These are phyloP conservation scores for Areca catechu DNA, from an alignment of 176 grass and related monocot genomes.

Conservation along the genomic window DNA sequence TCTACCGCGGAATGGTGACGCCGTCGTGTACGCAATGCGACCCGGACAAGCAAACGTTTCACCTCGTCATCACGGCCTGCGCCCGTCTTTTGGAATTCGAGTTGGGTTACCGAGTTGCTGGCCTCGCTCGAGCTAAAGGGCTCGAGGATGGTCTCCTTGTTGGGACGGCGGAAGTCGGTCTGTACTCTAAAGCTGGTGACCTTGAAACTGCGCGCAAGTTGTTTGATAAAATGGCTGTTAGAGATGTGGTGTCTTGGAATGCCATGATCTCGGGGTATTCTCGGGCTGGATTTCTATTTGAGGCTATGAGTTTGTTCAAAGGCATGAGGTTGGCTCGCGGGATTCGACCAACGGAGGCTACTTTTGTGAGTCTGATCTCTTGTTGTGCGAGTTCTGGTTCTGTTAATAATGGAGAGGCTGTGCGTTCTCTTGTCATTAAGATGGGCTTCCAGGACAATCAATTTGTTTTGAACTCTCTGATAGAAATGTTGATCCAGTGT, in stretches of 20 bases:
- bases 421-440: slow-evolving; percentile 32
- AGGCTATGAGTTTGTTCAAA: slow-evolving; percentile 29
- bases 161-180: slow-evolving; percentile 35
- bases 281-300: slow-evolving; percentile 8
- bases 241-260: slow-evolving; percentile 46
- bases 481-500: slow-evolving; percentile 37
- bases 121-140: neutral
- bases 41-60: slow-evolving; percentile 45
- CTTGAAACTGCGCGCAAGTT: slow-evolving; percentile 27
- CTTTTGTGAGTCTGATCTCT: slow-evolving; percentile 48
- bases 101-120: slow-evolving; percentile 3
- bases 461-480: slow-evolving; percentile 41
- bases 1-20: slow-evolving; percentile 33
- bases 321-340: slow-evolving; percentile 25
- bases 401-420: slow-evolving; percentile 5
- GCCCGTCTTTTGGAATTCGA: slow-evolving; percentile 20
- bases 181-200: slow-evolving; percentile 26
- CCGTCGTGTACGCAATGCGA: neutral
- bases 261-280: slow-evolving; percentile 43
- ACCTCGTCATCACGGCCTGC: slow-evolving; percentile 45
- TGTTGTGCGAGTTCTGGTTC: slow-evolving; percentile 16
- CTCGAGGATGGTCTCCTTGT: slow-evolving; percentile 41
- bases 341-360: slow-evolving; percentile 26
- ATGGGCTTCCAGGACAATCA: slow-evolving; percentile 27
- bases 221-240: slow-evolving; percentile 47